Percentiles rank a stretch among this genome's conserved stretches.
These are phyloP conservation scores for Scheffersomyces insectosa DNA, from an alignment of 1,139 yeast genomes.

Conservation along the genomic window DNA sequence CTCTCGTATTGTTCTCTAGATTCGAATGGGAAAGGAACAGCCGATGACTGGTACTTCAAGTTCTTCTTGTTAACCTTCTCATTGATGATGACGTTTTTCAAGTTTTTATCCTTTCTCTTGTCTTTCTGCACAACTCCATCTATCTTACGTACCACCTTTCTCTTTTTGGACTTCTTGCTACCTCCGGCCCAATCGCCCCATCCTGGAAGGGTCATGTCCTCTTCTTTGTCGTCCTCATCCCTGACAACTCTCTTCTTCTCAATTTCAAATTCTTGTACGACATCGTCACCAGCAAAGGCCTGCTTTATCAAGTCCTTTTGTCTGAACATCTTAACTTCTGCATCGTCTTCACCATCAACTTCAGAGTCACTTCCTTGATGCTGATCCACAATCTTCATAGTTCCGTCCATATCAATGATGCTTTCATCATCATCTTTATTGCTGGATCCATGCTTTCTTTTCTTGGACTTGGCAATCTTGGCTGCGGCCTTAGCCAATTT, in stretches of 20 bases:
- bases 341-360: constrained; percentile 32
- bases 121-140: constrained; percentile 73
- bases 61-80: constrained; percentile 85
- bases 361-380: constrained; percentile 31
- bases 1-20: constrained; percentile 93
- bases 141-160: constrained; percentile 63
- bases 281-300: constrained; percentile 97
- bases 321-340: constrained; percentile 51
- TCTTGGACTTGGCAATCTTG: constrained; percentile 50
- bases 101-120: constrained; percentile 73
- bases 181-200: constrained; percentile 91
- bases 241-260: constrained; percentile 68
- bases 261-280: constrained; percentile 72
- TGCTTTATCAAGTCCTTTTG: constrained; percentile 83
- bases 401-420: constrained; percentile 50
- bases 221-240: constrained; percentile 86
- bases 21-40: constrained; percentile 94
- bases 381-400: constrained; percentile 35
- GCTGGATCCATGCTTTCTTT: constrained; percentile 32
- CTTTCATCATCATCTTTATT: constrained; percentile 31
- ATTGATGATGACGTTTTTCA: constrained; percentile 83
- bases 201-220: constrained; percentile 87
- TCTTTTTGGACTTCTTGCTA: constrained; percentile 54
- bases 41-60: constrained; percentile 77
- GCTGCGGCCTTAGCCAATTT: constrained; percentile 54